Evolutionary conservation across 129 eudicot species (phyloP), one percentile per base, ranked within the genome.

Genomic region (Tagetes patula): DNA sequence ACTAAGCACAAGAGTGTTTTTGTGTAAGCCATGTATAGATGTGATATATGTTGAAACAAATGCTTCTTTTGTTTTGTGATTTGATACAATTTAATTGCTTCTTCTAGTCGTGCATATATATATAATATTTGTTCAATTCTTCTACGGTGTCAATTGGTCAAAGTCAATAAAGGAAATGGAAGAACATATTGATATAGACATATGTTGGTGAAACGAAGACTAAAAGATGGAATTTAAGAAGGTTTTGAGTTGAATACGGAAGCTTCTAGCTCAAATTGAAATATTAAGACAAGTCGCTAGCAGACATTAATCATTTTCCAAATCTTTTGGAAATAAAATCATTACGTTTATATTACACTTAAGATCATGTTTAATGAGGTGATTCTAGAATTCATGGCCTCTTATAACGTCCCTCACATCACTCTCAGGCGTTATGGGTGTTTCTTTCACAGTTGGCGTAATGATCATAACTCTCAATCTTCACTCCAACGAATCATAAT

Each of bases 121-220:
- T 62, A 49, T 63, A 38, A 20, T 63, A 38, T 11, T 38, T 61
- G 50, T 58, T 46, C 7, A 20, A 38, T 1, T 65, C 42, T 2
- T 0, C 8, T 69, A 53, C 11, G 2, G 71, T 61, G 30, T 30
- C 3, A 48, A 70, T 45, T 69, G 12, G 63, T 77, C 75, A 69
- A 76, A 58, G 81, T 76, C 62, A 45, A 67, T 54, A 55, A 76
- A 68, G 36, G 43, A 20, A 20, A 43, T 47, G 52, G n/a, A 47
- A 4, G 27, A 38, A 20, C 30, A 6, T 13, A 59, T 30, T 55
- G 11, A 10, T 20, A 53, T 14, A 37, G 48, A n/a, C 20, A 14
- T 45, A 31, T 8, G 13, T 61, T 61, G 65, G 32, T 9, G 62
- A 70, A 36, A 56, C 0, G 42, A 14, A 13, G 31, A 71, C 67